Base-by-base conservation (phyloP, 768 basidiomycete genomes). In the Rhodocollybia butyracea region DNA sequence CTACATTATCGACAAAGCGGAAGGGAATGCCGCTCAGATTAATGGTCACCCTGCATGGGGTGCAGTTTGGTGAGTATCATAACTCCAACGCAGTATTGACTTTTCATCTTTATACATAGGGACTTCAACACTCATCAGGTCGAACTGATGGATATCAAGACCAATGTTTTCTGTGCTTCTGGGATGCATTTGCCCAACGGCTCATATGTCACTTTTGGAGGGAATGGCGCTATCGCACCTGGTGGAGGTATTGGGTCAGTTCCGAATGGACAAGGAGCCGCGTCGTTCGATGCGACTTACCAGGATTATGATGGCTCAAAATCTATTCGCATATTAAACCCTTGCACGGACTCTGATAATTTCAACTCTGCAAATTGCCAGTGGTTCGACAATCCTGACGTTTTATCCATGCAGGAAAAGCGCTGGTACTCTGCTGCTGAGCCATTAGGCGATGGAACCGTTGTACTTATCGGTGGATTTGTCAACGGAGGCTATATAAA, bases 341-440 rank as follows among this genome's bases (percentile, higher is more conserved):
- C 92, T 3, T 96, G 94, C 67, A 76, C 66, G 52, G 66, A 68
- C 51, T 56, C 68, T 2, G 73, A 80, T 56, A 67, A 84, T 61
- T 76, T 83, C 60, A 56, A 72, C 12, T 75, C 76, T 13, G 2
- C 76, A 1, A 58, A 77, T 1, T 91, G 89, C 61, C 75, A 81
- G 59, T 90, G 88, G 88, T 89, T 81, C n/a, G n/a, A n/a, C n/a
- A n/a, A n/a, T n/a, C n/a, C n/a, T n/a, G n/a, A n/a, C n/a, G n/a
- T n/a, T n/a, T 64, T 91, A 21, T 68, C 82, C 6, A 85, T 91
- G 84, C 80, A 87, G 62, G 79, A 75, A 51, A 70, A 74, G 57
- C 83, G 90, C 2, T 92, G 89, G 89, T 92, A 92, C 67, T 86
- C 90, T 3, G 80, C 83, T 2, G 85, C 85, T 1, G 89, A 91